A percentile compares a stretch with the other conserved stretches of the same genome.
Evolutionary conservation across 805 yeast species (phyloP).

Genomic region (Saturnispora galanensis): DNA sequence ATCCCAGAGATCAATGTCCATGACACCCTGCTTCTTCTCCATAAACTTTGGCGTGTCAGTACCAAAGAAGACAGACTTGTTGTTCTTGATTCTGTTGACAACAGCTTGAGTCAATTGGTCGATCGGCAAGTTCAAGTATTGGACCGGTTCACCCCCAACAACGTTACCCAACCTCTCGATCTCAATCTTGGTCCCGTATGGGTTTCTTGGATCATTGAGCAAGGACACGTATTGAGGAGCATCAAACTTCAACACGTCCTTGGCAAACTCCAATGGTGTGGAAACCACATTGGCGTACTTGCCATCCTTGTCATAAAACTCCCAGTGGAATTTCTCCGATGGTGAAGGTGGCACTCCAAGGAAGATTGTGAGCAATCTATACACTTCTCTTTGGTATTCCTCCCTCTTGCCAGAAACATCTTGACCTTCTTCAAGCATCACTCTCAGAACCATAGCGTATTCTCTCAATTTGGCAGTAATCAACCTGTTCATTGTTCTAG

Average conservation of each 20-base stretch:
- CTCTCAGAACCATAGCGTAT: slow-evolving; percentile 62
- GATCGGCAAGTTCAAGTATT: slow-evolving; percentile 60
- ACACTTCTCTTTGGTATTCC: slow-evolving; percentile 48
- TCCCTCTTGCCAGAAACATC: slow-evolving; percentile 28
- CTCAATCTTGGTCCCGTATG: slow-evolving; percentile 49
- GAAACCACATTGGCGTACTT: slow-evolving; percentile 36
- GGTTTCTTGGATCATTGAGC: slow-evolving; percentile 76
- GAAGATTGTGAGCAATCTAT: slow-evolving; percentile 54
- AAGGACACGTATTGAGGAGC: slow-evolving; percentile 49
- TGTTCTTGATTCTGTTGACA: slow-evolving; percentile 55
- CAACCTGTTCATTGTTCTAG: slow-evolving; percentile 46
- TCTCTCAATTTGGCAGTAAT: slow-evolving; percentile 67
- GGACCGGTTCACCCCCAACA: slow-evolving; percentile 56
- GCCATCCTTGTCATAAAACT: slow-evolving; percentile 61
- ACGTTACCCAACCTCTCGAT: slow-evolving; percentile 73
- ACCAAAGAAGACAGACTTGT: slow-evolving; percentile 81
- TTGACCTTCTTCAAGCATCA: slow-evolving; percentile 30
- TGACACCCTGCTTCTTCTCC: slow-evolving; percentile 54
- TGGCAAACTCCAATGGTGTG: slow-evolving; percentile 60
- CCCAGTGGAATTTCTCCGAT: slow-evolving; percentile 60
- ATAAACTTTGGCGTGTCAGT: slow-evolving; percentile 78
- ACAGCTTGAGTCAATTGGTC: slow-evolving; percentile 50
- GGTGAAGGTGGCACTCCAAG: slow-evolving; percentile 78
- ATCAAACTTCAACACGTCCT: slow-evolving; percentile 43
- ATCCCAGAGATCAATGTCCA: slow-evolving; percentile 64